Conservation (phyloP, 768 basidiomycete species). For the Leccinum boreale region DNA sequence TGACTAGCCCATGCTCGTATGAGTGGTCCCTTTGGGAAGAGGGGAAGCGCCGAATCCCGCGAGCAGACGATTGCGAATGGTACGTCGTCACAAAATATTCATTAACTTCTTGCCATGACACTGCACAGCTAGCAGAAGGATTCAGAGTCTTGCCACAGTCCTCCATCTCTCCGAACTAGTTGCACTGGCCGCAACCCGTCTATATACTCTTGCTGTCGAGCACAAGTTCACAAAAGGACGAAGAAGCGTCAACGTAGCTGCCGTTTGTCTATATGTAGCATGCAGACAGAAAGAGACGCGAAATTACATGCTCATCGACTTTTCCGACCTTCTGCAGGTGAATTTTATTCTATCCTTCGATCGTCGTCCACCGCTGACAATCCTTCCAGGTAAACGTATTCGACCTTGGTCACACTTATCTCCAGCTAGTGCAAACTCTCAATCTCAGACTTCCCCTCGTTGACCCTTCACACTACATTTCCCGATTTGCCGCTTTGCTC, state of each 20-base stretch:
- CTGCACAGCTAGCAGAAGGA: constrained; percentile 69
- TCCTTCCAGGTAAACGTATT: constrained; percentile 86
- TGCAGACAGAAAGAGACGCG: constrained; percentile 88
- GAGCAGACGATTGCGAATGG: constrained; percentile 93
- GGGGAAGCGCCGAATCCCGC: constrained; percentile 75
- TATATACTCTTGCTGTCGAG: constrained; percentile 92
- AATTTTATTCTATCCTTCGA: constrained; percentile 3
- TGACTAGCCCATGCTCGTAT: constrained; percentile 72
- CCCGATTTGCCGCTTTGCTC: constrained; percentile 89
- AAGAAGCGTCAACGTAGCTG: constrained; percentile 88
- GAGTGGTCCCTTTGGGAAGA: constrained; percentile 78
- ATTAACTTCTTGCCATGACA: neutral
- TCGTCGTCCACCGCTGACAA: neutral
- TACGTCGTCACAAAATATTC: constrained; percentile 29
- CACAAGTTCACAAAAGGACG: constrained; percentile 94
- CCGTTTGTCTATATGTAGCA: constrained; percentile 92
- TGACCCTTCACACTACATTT: constrained; percentile 96
- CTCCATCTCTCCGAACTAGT: constrained; percentile 79
- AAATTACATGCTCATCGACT: constrained; percentile 98
- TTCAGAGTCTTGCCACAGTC: constrained; percentile 76
- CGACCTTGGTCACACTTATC: constrained; percentile 92
- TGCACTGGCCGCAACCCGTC: constrained; percentile 73
- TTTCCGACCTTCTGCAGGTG: constrained; percentile 93
- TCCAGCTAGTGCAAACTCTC: constrained; percentile 87
- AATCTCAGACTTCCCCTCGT: constrained; percentile 83